Conservation (phyloP, 176 grass and related monocot species). For the bread wheat (Triticum aestivum) region DNA sequence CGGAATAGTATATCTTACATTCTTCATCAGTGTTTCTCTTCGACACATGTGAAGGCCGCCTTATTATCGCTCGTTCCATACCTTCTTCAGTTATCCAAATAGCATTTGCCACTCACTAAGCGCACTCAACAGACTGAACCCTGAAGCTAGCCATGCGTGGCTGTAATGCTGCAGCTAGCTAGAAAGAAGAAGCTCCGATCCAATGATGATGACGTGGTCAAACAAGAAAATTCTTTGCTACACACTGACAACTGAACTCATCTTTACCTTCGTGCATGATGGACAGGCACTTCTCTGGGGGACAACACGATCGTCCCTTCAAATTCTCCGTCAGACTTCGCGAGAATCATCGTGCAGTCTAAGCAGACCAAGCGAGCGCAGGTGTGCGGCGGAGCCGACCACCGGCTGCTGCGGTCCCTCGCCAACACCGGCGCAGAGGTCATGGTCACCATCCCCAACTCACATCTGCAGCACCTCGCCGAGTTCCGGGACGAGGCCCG, state of each 20-base stretch:
- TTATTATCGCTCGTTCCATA: not conserved
- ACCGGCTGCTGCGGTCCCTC: conserved; percentile 17
- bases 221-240: too few relatives aligned
- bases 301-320: not conserved
- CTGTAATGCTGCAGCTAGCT: too few relatives aligned
- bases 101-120: not conserved
- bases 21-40: too few relatives aligned
- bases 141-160: not conserved
- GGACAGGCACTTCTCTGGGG: not conserved
- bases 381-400: conserved; percentile 17
- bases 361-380: conserved; percentile 36
- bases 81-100: not conserved
- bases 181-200: too few relatives aligned
- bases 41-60: not conserved
- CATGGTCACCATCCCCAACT: conserved; percentile 40
- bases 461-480: conserved; percentile 36
- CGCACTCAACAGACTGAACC: not conserved
- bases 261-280: not conserved
- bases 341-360: conserved; percentile 29
- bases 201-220: too few relatives aligned
- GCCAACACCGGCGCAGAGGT: conserved; percentile 17
- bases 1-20: too few relatives aligned
- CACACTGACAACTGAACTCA: not conserved
- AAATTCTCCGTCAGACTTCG: conserved; percentile 28
- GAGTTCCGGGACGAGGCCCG: conserved; percentile 46